Evolutionary conservation across 371 early-diverging fungal genomes (phyloP).

Genomic region (Apophysomyces ossiformis): DNA sequence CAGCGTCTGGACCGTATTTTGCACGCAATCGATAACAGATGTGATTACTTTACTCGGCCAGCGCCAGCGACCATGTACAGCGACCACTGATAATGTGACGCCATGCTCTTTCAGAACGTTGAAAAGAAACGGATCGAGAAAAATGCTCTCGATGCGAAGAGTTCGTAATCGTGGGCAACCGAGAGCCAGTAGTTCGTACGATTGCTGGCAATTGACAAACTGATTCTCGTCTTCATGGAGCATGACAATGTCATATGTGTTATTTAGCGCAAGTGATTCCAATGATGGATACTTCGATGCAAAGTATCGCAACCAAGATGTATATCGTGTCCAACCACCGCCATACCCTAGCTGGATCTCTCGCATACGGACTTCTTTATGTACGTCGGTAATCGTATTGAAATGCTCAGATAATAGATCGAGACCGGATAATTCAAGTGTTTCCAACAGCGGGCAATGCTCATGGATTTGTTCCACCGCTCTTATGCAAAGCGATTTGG

Average conservation of each 20-base stretch:
- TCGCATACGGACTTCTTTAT: background rate
- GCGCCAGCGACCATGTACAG: background rate
- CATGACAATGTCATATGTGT: background rate
- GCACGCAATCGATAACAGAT: constrained; percentile 2
- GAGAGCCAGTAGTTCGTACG: background rate
- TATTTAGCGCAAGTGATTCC: background rate
- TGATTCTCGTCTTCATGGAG: background rate
- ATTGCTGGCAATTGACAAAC: background rate
- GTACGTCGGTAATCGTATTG: background rate
- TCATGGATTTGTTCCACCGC: background rate
- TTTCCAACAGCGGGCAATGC: background rate
- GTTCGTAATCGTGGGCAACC: constrained; percentile 4
- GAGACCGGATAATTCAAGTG: background rate
- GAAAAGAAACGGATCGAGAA: constrained; percentile 1
- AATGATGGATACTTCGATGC: constrained; percentile 1
- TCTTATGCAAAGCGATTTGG: background rate
- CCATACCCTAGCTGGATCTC: background rate
- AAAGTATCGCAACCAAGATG: background rate
- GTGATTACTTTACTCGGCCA: background rate
- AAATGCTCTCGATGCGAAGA: background rate
- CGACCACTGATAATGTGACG: background rate
- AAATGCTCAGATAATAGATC: background rate
- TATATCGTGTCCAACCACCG: background rate
- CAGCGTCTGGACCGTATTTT: background rate
- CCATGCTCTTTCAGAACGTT: background rate